These are phyloP conservation scores for Diaporthe citrichinensis DNA, from an alignment of 2,329 filamentous ascomycete species.

Conservation along the genomic window DNA sequence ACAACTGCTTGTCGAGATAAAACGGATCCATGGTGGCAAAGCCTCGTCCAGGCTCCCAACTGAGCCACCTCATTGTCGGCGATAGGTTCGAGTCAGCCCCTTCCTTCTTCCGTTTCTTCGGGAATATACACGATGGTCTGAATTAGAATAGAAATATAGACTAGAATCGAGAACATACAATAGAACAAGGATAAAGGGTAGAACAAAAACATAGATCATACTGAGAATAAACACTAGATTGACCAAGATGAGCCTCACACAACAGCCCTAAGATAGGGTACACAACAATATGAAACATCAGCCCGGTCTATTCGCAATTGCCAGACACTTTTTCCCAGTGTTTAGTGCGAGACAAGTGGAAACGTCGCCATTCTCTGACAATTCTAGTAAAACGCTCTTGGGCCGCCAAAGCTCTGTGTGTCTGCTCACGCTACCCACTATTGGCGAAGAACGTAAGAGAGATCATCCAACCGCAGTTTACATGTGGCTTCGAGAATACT, in stretches of 20 bases:
- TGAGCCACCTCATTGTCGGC: neutral
- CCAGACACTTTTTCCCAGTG: too few relatives aligned
- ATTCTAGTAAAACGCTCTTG: neutral
- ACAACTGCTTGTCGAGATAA: constrained; percentile 47
- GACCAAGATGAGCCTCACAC: neutral
- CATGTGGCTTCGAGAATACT: neutral
- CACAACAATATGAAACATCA: neutral
- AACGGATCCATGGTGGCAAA: neutral
- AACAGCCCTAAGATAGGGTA: neutral
- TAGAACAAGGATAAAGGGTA: neutral
- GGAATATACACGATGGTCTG: neutral
- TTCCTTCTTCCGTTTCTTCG: neutral
- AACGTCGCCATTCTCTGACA: too few relatives aligned
- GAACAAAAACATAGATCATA: neutral
- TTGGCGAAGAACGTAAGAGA: neutral
- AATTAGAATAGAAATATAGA: neutral
- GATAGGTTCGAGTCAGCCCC: too few relatives aligned
- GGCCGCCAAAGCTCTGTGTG: neutral
- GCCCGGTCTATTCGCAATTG: too few relatives aligned
- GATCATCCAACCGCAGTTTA: neutral
- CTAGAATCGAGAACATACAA: neutral
- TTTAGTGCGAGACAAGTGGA: too few relatives aligned
- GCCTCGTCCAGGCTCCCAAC: neutral
- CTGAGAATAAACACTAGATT: neutral
- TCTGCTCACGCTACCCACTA: neutral